Conservation (phyloP, 805 yeast genomes). For the Candida sakaeoensis region DNA sequence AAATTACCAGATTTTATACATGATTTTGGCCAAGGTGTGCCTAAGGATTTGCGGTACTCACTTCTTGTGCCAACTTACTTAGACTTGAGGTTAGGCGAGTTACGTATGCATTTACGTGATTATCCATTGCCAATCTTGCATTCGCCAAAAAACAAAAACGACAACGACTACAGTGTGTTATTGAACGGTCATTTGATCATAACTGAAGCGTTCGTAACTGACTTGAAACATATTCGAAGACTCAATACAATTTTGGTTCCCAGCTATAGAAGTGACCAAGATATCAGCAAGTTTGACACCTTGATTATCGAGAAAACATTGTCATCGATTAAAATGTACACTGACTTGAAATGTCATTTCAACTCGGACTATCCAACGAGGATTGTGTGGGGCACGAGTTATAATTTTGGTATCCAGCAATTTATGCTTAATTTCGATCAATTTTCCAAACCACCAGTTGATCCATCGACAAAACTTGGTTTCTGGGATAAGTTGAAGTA, state of each 20-base stretch:
- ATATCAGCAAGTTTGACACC: constrained; percentile 38
- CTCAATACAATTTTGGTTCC: constrained; percentile 48
- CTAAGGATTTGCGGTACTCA: constrained; percentile 64
- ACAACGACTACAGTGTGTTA: constrained; percentile 17
- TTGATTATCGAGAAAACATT: constrained; percentile 71
- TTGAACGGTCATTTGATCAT: constrained; percentile 65
- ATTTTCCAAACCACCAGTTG: constrained; percentile 86
- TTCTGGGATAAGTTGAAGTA: constrained; percentile 89
- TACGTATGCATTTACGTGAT: constrained; percentile 72
- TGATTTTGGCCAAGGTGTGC: constrained; percentile 79
- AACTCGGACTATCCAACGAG: constrained; percentile 56
- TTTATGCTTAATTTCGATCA: constrained; percentile 73
- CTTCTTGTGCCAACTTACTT: constrained; percentile 62
- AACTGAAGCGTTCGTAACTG: constrained; percentile 57
- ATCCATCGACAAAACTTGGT: constrained; percentile 80
- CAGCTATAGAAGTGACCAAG: background rate
- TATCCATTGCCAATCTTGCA: constrained; percentile 81
- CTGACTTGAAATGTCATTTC: constrained; percentile 55
- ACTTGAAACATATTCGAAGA: constrained; percentile 52
- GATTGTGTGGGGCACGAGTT: constrained; percentile 81
- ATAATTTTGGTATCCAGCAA: constrained; percentile 81
- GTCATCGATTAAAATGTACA: constrained; percentile 67
- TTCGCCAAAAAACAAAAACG: constrained; percentile 52
- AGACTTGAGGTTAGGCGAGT: constrained; percentile 54
- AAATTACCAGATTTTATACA: constrained; percentile 60